Percentiles rank a stretch among this genome's conserved stretches.
These are phyloP conservation scores for Neurospora sp. DNA, from an alignment of 495 filamentous ascomycete species.

Conservation along the genomic window DNA sequence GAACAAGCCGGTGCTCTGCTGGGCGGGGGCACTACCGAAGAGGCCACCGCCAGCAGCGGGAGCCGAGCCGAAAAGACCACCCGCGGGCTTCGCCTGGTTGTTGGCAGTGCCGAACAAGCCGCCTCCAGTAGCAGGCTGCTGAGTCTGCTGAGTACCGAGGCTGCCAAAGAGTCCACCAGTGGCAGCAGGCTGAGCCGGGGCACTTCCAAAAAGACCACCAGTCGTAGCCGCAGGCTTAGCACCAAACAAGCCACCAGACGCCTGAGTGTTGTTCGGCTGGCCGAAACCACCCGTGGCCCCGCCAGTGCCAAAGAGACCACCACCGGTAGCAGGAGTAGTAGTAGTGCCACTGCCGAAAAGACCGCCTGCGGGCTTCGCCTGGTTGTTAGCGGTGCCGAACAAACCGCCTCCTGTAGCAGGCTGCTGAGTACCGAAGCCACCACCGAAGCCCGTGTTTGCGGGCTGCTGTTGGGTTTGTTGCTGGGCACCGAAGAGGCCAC, in stretches of 20 bases:
- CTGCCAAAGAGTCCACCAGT: slow-evolving; percentile 43
- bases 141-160: slow-evolving; percentile 40
- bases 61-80: slow-evolving; percentile 41
- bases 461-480: slow-evolving; percentile 8
- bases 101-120: slow-evolving; percentile 49
- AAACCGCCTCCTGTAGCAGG: slow-evolving; percentile 42
- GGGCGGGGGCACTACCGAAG: slow-evolving; percentile 38
- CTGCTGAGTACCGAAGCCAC: slow-evolving; percentile 18
- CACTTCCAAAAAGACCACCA: slow-evolving; percentile 11
- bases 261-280: slow-evolving; percentile 17
- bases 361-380: slow-evolving; percentile 32
- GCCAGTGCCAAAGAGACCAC: slow-evolving; percentile 34
- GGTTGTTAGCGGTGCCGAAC: slow-evolving; percentile 42
- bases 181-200: slow-evolving; percentile 21
- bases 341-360: slow-evolving; percentile 38
- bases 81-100: slow-evolving; percentile 33
- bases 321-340: slow-evolving; percentile 20
- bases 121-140: slow-evolving; percentile 28
- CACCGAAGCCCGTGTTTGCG: slow-evolving; percentile 12
- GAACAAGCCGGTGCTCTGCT: slow-evolving; percentile 33
- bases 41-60: slow-evolving; percentile 27
- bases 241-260: slow-evolving; percentile 52
- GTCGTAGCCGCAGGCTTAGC: slow-evolving; percentile 36
- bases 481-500: slow-evolving; percentile 39
- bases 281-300: slow-evolving; percentile 27